These are phyloP conservation scores for Penicillium psychrofluorescens DNA, from an alignment of 495 filamentous ascomycete species.

Conservation along the genomic window DNA sequence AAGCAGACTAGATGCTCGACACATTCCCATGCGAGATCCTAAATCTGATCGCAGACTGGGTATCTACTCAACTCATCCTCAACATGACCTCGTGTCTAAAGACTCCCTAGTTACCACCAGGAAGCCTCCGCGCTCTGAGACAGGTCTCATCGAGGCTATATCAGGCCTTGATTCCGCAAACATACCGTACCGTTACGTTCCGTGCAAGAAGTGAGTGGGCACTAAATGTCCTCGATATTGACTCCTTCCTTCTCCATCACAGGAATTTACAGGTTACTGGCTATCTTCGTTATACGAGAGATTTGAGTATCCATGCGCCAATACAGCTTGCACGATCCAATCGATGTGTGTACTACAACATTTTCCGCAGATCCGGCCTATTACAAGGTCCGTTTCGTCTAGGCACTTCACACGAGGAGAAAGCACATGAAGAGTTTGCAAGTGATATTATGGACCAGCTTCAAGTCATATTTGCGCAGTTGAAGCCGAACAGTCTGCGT, in stretches of 20 bases:
- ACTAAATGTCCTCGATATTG: slow-evolving; percentile 7
- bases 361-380: background rate
- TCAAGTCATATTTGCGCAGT: background rate
- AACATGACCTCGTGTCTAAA: background rate
- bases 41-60: background rate
- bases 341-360: slow-evolving; percentile 3
- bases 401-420: slow-evolving; percentile 1
- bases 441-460: slow-evolving; percentile 5
- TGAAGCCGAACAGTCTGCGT: slow-evolving; percentile 1
- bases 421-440: slow-evolving; percentile 6
- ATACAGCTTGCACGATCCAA: slow-evolving; percentile 5
- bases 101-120: background rate
- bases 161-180: background rate
- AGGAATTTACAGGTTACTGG: background rate
- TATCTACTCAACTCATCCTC: no score
- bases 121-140: background rate
- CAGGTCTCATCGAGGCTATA: slow-evolving; percentile 3
- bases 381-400: background rate
- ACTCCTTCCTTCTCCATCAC: slow-evolving; percentile 2
- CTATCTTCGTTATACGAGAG: background rate
- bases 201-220: slow-evolving; percentile 4
- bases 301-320: slow-evolving; percentile 3
- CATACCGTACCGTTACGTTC: slow-evolving; percentile 2
- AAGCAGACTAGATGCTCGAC: background rate
- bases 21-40: background rate